Evolutionary conservation across 148 eudicot species (phyloP).

Genomic region (Diospyros lotus): DNA sequence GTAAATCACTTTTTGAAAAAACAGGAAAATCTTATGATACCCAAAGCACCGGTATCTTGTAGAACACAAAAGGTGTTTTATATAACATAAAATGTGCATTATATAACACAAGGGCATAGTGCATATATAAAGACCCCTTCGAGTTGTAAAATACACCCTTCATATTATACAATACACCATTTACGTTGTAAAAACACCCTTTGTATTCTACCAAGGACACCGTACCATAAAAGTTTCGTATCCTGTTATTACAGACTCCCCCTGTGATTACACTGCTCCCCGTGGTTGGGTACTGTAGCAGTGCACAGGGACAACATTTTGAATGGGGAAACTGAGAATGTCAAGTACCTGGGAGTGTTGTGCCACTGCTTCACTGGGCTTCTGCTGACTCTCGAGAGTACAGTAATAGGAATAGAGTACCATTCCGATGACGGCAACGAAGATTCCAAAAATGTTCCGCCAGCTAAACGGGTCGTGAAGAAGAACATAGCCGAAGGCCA

Average conservation of each 20-base stretch:
- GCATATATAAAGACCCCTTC: too few relatives aligned
- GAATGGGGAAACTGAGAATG: background rate
- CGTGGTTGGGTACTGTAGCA: background rate
- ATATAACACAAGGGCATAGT: too few relatives aligned
- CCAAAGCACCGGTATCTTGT: too few relatives aligned
- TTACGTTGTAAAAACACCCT: too few relatives aligned
- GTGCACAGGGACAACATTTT: background rate
- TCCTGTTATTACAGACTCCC: too few relatives aligned
- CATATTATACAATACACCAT: too few relatives aligned
- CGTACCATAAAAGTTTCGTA: too few relatives aligned
- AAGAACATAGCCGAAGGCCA: conserved; percentile 76
- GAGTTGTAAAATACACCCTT: too few relatives aligned
- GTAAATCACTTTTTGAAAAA: background rate
- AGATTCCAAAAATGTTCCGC: conserved; percentile 74
- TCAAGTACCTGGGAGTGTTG: conserved; percentile 53
- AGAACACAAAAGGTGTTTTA: too few relatives aligned
- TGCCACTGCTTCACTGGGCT: conserved; percentile 44
- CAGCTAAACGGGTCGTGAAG: conserved; percentile 86
- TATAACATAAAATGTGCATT: too few relatives aligned
- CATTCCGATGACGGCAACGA: conserved; percentile 76
- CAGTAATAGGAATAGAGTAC: conserved; percentile 60
- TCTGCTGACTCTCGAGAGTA: conserved; percentile 54
- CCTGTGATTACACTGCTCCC: background rate
- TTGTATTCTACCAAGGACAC: too few relatives aligned
- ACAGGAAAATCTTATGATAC: too few relatives aligned